phyloP scores from a whole-genome alignment of 192 early-diverging fungal species.

The Physocladia obscura region DNA sequence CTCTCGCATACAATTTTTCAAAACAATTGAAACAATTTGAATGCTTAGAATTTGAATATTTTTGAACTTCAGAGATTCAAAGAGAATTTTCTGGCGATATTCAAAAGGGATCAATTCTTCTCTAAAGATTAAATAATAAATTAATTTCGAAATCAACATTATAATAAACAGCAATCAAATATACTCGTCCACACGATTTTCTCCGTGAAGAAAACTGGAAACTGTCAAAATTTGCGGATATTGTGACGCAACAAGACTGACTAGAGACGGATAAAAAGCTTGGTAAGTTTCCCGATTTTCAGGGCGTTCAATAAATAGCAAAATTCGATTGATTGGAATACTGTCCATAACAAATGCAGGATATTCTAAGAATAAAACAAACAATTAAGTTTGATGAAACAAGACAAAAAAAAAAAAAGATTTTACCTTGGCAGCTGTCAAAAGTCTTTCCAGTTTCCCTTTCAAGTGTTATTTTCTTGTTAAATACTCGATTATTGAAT shows the following conservation, averaged over 20 bases:
- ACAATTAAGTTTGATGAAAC: too few relatives aligned
- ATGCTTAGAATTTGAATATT: too few relatives aligned
- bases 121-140: neutral
- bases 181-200: slow-evolving; percentile 21
- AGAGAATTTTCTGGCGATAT: slow-evolving; percentile 2
- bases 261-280: slow-evolving; percentile 20
- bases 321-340: slow-evolving; percentile 24
- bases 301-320: slow-evolving; percentile 14
- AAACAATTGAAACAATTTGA: neutral
- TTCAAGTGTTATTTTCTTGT: neutral
- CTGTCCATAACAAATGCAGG: slow-evolving; percentile 12
- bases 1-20: neutral
- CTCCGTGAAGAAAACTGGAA: slow-evolving; percentile 4
- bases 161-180: neutral
- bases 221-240: slow-evolving; percentile 19
- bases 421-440: slow-evolving; percentile 5
- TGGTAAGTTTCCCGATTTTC: slow-evolving; percentile 16
- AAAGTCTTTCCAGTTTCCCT: too few relatives aligned
- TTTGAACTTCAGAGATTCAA: neutral
- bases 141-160: neutral
- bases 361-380: slow-evolving; percentile 23
- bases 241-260: slow-evolving; percentile 19
- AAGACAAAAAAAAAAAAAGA: too few relatives aligned
- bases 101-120: slow-evolving; percentile 5
- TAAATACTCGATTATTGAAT: slow-evolving; percentile 11